A percentile compares a stretch with the other conserved stretches of the same genome.
phyloP scores from a whole-genome alignment of 768 basidiomycete species.

The Artomyces pyxidatus region DNA sequence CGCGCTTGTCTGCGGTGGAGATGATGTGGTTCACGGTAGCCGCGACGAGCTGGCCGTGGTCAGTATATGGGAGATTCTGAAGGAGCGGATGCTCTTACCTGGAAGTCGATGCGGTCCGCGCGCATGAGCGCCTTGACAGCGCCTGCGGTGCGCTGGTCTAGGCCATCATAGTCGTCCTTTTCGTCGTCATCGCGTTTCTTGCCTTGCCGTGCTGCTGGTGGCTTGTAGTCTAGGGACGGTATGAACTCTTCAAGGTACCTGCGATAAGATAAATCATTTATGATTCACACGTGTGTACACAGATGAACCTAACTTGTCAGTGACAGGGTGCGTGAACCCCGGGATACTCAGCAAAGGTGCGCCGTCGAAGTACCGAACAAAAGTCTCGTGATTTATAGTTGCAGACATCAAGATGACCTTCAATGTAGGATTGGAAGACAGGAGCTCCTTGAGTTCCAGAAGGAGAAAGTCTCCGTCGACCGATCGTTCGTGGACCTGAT shows the following conservation, averaged over 20 bases:
- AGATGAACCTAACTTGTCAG: conserved; percentile 47
- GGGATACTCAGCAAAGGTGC: conserved; percentile 82
- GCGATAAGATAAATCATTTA: neutral
- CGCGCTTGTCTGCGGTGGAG: conserved; percentile 35
- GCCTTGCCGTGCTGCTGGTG: conserved; percentile 1
- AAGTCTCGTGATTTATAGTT: conserved; percentile 87
- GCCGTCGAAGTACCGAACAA: conserved; percentile 70
- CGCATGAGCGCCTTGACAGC: conserved; percentile 54
- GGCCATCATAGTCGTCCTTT: conserved; percentile 40
- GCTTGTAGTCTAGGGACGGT: conserved; percentile 6
- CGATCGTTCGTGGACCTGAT: conserved; percentile 83
- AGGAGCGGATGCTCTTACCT: conserved; percentile 31
- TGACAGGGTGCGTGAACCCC: conserved; percentile 72
- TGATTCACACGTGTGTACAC: neutral
- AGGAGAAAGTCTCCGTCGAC: conserved; percentile 88
- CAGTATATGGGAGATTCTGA: neutral
- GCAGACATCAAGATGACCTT: conserved; percentile 91
- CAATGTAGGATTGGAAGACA: conserved; percentile 52
- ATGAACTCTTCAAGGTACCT: conserved; percentile 15
- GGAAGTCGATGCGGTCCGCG: conserved; percentile 65
- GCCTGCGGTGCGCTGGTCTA: conserved; percentile 41
- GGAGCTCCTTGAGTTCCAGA: conserved; percentile 71
- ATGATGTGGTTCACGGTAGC: conserved; percentile 58
- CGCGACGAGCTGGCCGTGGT: conserved; percentile 22
- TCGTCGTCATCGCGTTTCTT: conserved; percentile 18